Evolutionary conservation across 306 rosid species (phyloP), one percentile per base, ranked within the genome.

Genomic region (Lathyrus tuberosus): DNA sequence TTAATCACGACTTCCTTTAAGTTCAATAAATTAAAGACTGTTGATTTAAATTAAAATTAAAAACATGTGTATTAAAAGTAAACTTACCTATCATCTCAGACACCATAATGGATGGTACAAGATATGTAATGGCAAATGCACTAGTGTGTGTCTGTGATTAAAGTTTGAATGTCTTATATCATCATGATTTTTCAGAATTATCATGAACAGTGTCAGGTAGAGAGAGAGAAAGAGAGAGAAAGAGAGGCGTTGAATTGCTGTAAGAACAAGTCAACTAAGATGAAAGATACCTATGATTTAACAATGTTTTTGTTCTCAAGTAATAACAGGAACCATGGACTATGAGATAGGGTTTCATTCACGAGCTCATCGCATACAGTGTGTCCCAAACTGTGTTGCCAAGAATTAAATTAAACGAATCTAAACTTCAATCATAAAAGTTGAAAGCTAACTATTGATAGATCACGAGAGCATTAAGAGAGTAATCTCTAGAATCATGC

Each of bases 211-310:
- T 15, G 35, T 20, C 69, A 64, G 69, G 35, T 17, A n/a, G n/a
- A n/a, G n/a, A n/a, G n/a, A n/a, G n/a, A n/a, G 69, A 18, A 10
- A 42, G 47, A 49, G 42, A 58, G 69, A 15, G 70, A 46, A 26
- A 40, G 37, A 60, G 12, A 61, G 10, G 14, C 0, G 30, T 3
- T 26, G 69, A 69, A 76, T 74, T 57, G 53, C 47, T 70, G 80
- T 73, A 71, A 56, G 71, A 70, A 75, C 49, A 62, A 67, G 81
- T 75, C 79, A 82, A 78, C 76, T 75, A 51, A 12, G 17, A 70
- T 51, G 58, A 69, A 72, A 68, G 77, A 73, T 63, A 58, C 76
- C 66, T 77, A 67, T 73, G 65, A 56, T 40, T 62, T 48, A 31
- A 53, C 17, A 15, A 15, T 18, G 11, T 6, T 6, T 47, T 15